These are phyloP conservation scores for Penicillium sp. DNA, from an alignment of 2,329 filamentous ascomycete species.

Conservation along the genomic window DNA sequence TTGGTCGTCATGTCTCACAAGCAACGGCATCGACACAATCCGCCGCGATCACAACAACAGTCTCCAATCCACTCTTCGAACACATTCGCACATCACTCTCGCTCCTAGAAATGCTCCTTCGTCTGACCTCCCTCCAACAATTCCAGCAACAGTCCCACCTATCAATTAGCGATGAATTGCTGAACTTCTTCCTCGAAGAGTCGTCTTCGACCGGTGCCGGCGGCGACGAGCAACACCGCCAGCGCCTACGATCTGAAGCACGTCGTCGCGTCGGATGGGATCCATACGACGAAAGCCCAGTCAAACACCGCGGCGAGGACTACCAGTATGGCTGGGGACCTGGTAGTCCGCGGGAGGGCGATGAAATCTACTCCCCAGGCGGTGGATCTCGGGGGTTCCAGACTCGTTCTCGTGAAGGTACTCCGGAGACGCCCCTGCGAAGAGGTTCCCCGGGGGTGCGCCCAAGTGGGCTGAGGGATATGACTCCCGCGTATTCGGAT, in stretches of 20 bases:
- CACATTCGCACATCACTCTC: conserved; percentile 70
- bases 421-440: conserved; percentile 33
- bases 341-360: conserved; percentile 29
- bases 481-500: conserved; percentile 26
- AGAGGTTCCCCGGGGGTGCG: conserved; percentile 26
- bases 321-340: conserved; percentile 55
- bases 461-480: conserved; percentile 25
- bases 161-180: conserved; percentile 84
- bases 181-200: conserved; percentile 82
- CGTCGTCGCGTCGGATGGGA: conserved; percentile 67
- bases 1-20: conserved; percentile 44
- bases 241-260: conserved; percentile 62
- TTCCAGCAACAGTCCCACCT: conserved; percentile 88
- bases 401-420: conserved; percentile 36
- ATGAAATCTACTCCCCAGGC: conserved; percentile 33
- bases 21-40: conserved; percentile 22
- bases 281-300: conserved; percentile 70
- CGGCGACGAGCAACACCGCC: conserved; percentile 62
- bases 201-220: conserved; percentile 67
- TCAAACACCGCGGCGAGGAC: conserved; percentile 67
- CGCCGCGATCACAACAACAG: conserved; percentile 28
- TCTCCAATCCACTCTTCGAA: conserved; percentile 53
- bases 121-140: conserved; percentile 83
- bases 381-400: conserved; percentile 30
- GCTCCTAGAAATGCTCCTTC: conserved; percentile 83